phyloP scores from a whole-genome alignment of 164 flowering plant genomes.

The Kingdonia uniflora region DNA sequence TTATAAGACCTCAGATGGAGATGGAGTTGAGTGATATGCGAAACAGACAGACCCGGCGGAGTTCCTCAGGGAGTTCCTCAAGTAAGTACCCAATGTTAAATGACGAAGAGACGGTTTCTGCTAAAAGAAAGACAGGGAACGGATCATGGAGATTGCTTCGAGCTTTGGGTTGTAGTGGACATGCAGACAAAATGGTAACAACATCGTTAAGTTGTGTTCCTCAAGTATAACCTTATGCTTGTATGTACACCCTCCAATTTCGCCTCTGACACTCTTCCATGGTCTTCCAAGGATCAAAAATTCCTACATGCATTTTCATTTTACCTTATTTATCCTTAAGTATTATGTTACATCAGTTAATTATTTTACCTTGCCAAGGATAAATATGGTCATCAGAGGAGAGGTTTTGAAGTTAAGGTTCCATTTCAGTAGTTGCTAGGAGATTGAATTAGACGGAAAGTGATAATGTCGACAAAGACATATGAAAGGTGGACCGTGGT shows the following conservation, averaged over 20 bases:
- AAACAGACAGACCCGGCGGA: conserved; percentile 45
- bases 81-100: conserved; percentile 11
- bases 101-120: conserved; percentile 6
- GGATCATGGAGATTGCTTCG: conserved; percentile 34
- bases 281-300: neutral
- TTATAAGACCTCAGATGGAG: conserved; percentile 46
- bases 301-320: neutral
- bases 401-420: too few relatives aligned
- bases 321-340: too few relatives aligned
- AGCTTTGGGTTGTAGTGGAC: conserved; percentile 46
- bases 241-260: neutral
- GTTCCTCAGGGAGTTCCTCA: conserved; percentile 13
- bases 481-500: neutral
- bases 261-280: neutral
- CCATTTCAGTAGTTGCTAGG: too few relatives aligned
- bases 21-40: conserved; percentile 57
- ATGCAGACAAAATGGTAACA: conserved; percentile 29
- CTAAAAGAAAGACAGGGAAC: conserved; percentile 11
- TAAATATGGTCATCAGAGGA: too few relatives aligned
- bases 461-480: neutral
- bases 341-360: too few relatives aligned
- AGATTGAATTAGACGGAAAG: neutral
- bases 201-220: conserved; percentile 23
- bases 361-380: too few relatives aligned
- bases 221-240: conserved; percentile 2